Evolutionary conservation across 228 moss, liverwort and hornwort species (phyloP), one percentile per base, ranked within the genome.

Genomic region (Sphagnum magellanicum): DNA sequence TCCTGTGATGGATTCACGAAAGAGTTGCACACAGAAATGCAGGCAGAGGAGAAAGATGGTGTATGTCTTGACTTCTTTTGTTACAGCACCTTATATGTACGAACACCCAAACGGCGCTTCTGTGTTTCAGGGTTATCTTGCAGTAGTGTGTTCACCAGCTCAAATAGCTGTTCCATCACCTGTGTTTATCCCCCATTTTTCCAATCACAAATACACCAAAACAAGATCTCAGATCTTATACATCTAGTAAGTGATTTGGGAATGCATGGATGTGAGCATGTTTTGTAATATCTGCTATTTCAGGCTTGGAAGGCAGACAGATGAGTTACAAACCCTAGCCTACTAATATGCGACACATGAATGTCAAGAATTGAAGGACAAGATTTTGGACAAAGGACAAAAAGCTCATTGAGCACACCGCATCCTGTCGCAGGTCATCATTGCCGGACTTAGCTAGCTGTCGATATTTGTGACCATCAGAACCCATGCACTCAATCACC

Each of bases 141-240:
- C 59, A 98, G 85, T 50, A 98, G 86, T 49, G 91, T 89, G 72
- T 98, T 98, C 51, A 98, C 94, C 61, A 98, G 87, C 68, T 87
- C 98, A 83, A 94, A 98, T 15, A 98, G 89, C 80, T 98, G 98
- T 77, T 98, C 94, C 98, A 98, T 98, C 12, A 97, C 96, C 96
- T 96, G 73, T 32, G 48, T 65, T 49, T 75, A 48, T 63, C 57
- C 17, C 52, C 72, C 63, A 17, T 6, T 67, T 60, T 6, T 60
- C 14, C 4, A 32, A 32, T 32, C 32, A 32, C 32, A 32, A 32
- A 32, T 32, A 32, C 32, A 32, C 6, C 49, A 65, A 49, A 60
- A 16, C 60, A 60, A 16, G 16, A 60, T 0, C 60, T 16, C 14
- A 60, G 32, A 32, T 32, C 32, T 32, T 32, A 32, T 32, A 32